Base-by-base conservation (phyloP, 805 yeast genomes). In the Barnettozyma vustinii region DNA sequence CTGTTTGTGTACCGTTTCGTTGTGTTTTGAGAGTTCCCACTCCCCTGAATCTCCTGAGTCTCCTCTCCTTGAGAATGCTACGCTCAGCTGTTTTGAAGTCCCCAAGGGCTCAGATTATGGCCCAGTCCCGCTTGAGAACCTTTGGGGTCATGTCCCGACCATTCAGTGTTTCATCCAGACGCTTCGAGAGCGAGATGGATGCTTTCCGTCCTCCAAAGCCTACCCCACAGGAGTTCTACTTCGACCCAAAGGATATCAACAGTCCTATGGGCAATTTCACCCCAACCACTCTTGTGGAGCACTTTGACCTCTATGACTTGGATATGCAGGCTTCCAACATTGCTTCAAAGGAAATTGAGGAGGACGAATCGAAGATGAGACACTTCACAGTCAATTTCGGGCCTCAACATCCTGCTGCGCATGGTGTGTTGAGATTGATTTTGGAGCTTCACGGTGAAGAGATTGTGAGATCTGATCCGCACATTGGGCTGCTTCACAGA, bases 341-440 rank as follows among this genome's bases (percentile, higher is more conserved):
- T 50, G 69, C 69, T 56, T 66, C 71, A 19, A 49, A 40, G 30
- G 49, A 53, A 9, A 37, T 40, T 19, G 52, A 46, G 16, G 51
- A 51, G 43, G 60, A 59, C 40, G 50, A 54, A 37, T 50, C 62
- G 37, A 76, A 86, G 66, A 82, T 87, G 63, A 81, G 96, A 67
- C 95, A 87, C 65, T 88, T 87, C 73, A 87, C 96, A 44, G 82
- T 88, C 65, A 88, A 88, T 70, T 87, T 87, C 65, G 96, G 96
- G 35, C 96, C 96, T 44, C 96, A 87, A 71, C 96, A 87, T 73
- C 96, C 96, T 21, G 96, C 96, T 53, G 96, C 96, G 26, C 96
- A 87, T 72, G 96, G 96, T 57, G 96, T 87, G 69, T 74, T 87
- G 73, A 79, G 96, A 65, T 75, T 87, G 67, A 88, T 87, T 67